Evolutionary conservation across 73 alveolate genomes (phyloP).

Genomic region (Durusdinium trenchii): DNA sequence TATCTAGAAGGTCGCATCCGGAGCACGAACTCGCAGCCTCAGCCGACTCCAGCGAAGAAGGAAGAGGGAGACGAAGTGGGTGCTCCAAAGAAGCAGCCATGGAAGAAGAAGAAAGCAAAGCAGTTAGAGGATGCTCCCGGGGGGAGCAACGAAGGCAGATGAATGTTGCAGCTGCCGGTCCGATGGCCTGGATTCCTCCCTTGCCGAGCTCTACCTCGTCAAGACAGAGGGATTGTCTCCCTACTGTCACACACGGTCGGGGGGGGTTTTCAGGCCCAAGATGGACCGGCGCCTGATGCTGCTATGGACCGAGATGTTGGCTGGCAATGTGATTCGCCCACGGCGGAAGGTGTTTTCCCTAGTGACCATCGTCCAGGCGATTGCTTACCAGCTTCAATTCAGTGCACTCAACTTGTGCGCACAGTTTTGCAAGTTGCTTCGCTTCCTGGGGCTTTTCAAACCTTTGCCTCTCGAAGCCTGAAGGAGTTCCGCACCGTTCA

Average conservation of each 20-base stretch:
- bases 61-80: not conserved
- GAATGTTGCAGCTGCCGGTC: too few species aligned
- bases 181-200: not conserved
- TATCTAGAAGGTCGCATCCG: not conserved
- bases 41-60: not conserved
- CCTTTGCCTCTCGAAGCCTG: too few species aligned
- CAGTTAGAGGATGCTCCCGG: not conserved
- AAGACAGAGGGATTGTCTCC: not conserved
- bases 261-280: not conserved
- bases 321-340: not conserved
- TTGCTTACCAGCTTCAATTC: not conserved
- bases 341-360: too few species aligned
- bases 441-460: not conserved
- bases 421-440: not conserved
- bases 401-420: not conserved
- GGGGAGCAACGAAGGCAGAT: too few species aligned
- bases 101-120: not conserved
- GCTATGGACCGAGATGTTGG: not conserved
- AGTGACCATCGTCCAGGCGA: not conserved
- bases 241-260: not conserved
- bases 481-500: too few species aligned
- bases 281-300: not conserved
- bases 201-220: not conserved
- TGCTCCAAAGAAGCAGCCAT: too few species aligned
- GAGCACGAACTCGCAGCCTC: not conserved